Percentiles rank a stretch among this genome's conserved stretches.
These are phyloP conservation scores for Circinella minor DNA, from an alignment of 371 early-diverging fungal species.

Conservation along the genomic window DNA sequence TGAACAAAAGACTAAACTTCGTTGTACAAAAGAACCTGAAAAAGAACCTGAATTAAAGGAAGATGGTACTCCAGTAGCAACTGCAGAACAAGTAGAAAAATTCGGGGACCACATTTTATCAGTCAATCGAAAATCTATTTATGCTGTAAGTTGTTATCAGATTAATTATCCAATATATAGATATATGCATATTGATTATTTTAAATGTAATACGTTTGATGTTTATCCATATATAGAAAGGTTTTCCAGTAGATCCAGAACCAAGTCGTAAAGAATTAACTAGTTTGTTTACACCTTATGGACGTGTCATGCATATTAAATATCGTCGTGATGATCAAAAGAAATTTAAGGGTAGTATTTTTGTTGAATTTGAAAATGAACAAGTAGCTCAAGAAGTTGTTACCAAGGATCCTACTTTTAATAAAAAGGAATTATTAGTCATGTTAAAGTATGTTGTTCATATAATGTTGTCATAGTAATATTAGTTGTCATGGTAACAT, in stretches of 20 bases:
- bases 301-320: slow-evolving; percentile 41
- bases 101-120: slow-evolving; percentile 20
- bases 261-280: neutral
- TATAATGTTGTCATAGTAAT: too few relatives aligned
- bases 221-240: slow-evolving; percentile 7
- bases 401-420: slow-evolving; percentile 23
- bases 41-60: slow-evolving; percentile 17
- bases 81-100: slow-evolving; percentile 10
- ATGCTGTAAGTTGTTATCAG: slow-evolving; percentile 34
- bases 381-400: slow-evolving; percentile 35
- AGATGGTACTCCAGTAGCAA: neutral
- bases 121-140: slow-evolving; percentile 43
- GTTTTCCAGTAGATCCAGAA: slow-evolving; percentile 21
- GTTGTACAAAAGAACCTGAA: slow-evolving; percentile 19
- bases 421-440: slow-evolving; percentile 17
- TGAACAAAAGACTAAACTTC: slow-evolving; percentile 46
- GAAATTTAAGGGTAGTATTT: slow-evolving; percentile 50
- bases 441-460: slow-evolving; percentile 39
- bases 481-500: too few relatives aligned
- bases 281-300: slow-evolving; percentile 38
- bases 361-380: slow-evolving; percentile 47
- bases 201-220: neutral
- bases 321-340: slow-evolving; percentile 39
- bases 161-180: too few relatives aligned
- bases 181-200: too few relatives aligned